Conservation (phyloP, 2,329 filamentous ascomycete species). For the Fusarium abutilonis region DNA sequence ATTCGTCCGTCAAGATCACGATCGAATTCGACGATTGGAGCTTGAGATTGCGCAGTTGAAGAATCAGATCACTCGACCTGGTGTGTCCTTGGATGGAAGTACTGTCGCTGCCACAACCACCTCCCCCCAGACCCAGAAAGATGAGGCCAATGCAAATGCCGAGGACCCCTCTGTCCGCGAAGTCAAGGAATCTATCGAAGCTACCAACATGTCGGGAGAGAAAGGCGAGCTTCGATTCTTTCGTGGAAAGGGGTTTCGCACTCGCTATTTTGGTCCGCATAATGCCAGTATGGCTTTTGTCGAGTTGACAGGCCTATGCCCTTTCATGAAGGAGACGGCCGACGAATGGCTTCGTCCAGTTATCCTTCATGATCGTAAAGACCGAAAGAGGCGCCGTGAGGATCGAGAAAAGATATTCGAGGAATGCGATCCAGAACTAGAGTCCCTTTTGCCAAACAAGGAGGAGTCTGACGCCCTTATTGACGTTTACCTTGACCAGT, state of each 20-base stretch:
- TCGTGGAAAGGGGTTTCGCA: constrained; percentile 67
- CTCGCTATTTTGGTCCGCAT: constrained; percentile 68
- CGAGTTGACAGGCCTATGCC: constrained; percentile 65
- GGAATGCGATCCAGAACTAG: constrained; percentile 60
- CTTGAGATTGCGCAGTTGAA: constrained; percentile 68
- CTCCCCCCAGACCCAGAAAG: constrained; percentile 59
- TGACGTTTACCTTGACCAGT: constrained; percentile 63
- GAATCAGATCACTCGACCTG: constrained; percentile 59
- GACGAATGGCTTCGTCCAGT: constrained; percentile 69
- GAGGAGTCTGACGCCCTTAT: constrained; percentile 61
- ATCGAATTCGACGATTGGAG: constrained; percentile 68
- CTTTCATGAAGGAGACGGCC: constrained; percentile 71
- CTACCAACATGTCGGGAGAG: constrained; percentile 50
- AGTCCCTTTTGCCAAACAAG: constrained; percentile 60
- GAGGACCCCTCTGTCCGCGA: constrained; percentile 49
- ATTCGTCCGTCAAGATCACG: constrained; percentile 59
- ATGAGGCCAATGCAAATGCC: constrained; percentile 51
- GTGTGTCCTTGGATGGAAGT: constrained; percentile 60
- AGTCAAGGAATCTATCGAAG: constrained; percentile 54
- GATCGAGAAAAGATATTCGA: constrained; percentile 62
- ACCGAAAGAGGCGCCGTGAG: constrained; percentile 62
- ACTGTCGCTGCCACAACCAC: constrained; percentile 57
- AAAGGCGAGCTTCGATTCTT: constrained; percentile 67
- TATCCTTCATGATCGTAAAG: constrained; percentile 65
- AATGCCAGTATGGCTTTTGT: constrained; percentile 70